Percentiles rank a stretch among this genome's conserved stretches.
phyloP scores from a whole-genome alignment of 345 rosid genomes.

The Leavenworthia alabamica region DNA sequence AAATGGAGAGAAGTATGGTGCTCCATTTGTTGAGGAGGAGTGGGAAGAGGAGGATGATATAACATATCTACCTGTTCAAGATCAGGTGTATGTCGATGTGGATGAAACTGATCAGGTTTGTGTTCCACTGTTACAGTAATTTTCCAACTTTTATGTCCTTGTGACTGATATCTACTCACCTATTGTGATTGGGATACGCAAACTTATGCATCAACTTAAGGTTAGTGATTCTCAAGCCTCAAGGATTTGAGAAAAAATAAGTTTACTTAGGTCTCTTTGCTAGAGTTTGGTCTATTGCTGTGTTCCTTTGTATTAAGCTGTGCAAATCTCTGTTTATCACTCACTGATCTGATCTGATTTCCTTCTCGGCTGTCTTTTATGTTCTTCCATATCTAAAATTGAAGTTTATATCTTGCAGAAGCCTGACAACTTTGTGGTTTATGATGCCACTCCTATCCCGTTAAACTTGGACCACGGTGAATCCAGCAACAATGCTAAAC shows the following conservation, averaged over 20 bases:
- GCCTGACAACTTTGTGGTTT: conserved; percentile 24
- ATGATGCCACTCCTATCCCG: conserved; percentile 40
- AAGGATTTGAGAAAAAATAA: background rate
- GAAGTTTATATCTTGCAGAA: conserved; percentile 32
- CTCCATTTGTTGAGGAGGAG: conserved; percentile 90
- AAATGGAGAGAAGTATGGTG: conserved; percentile 95
- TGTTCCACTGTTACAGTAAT: background rate
- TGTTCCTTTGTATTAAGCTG: background rate
- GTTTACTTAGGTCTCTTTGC: background rate
- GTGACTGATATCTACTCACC: background rate
- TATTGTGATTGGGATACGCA: background rate
- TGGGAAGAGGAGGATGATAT: conserved; percentile 60
- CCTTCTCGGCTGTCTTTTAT: background rate
- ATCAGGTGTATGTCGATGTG: conserved; percentile 41
- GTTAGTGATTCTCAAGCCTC: background rate
- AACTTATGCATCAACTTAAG: background rate
- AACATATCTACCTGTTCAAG: conserved; percentile 43
- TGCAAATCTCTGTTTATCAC: background rate
- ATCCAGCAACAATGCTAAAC: conserved; percentile 40
- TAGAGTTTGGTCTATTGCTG: background rate
- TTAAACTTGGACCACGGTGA: conserved; percentile 49
- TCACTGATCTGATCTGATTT: background rate
- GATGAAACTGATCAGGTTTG: conserved; percentile 64
- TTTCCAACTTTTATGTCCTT: too few species aligned
- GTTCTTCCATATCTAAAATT: background rate